Evolutionary conservation across 2,329 filamentous ascomycete genomes (phyloP).

Genomic region (Aspergillus puulaauensis): DNA sequence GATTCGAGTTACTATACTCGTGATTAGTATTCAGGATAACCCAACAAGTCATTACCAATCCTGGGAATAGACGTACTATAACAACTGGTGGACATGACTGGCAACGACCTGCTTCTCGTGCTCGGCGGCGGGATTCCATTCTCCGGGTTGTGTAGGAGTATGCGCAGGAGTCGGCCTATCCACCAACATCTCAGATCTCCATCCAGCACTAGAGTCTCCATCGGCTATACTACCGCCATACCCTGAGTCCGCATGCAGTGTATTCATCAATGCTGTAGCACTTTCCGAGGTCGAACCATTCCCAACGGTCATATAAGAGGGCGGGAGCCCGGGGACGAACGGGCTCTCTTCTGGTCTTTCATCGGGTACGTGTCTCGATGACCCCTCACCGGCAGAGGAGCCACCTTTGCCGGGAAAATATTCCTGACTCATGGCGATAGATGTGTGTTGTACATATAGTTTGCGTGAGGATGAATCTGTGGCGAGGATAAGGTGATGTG

Average conservation of each 20-base stretch:
- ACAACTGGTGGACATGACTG: constrained; percentile 85
- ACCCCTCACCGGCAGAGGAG: constrained; percentile 37
- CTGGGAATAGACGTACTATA: constrained; percentile 57
- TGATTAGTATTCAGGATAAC: constrained; percentile 15
- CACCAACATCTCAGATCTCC: constrained; percentile 57
- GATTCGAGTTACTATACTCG: constrained; percentile 70
- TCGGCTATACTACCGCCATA: constrained; percentile 68
- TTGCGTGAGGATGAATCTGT: background rate
- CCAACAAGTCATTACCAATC: background rate
- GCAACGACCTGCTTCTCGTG: constrained; percentile 68
- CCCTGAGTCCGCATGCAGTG: constrained; percentile 85
- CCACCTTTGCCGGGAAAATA: constrained; percentile 37
- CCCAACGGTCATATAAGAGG: constrained; percentile 85
- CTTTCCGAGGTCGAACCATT: constrained; percentile 77
- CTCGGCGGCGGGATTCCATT: constrained; percentile 53
- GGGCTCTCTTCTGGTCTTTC: constrained; percentile 20
- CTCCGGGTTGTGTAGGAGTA: constrained; percentile 52
- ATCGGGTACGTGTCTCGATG: constrained; percentile 33
- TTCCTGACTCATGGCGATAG: constrained; percentile 43
- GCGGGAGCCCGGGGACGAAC: constrained; percentile 39
- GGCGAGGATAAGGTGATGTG: constrained; percentile 2
- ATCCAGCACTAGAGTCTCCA: constrained; percentile 45
- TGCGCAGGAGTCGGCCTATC: constrained; percentile 59
- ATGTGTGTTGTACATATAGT: constrained; percentile 13
- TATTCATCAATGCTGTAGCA: constrained; percentile 74